A percentile compares a stretch with the other conserved stretches of the same genome.
phyloP scores from a whole-genome alignment of 352 stramenopile genomes.

The Globisporangium irregulare region DNA sequence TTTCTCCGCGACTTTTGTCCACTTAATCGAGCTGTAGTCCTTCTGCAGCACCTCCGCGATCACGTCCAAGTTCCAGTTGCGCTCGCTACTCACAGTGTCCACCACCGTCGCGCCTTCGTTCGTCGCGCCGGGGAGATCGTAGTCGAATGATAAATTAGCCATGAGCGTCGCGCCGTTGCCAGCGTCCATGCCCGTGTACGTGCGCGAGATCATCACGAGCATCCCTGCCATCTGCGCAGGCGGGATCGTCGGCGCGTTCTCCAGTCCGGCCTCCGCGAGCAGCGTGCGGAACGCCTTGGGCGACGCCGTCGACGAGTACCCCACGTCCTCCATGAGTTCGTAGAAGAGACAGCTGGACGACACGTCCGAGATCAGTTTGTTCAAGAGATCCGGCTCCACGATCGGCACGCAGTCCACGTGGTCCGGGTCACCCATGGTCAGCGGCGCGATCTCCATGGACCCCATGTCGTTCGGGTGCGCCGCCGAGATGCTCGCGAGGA shows the following conservation, averaged over 20 bases:
- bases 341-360: slow-evolving; percentile 83
- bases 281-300: slow-evolving; percentile 79
- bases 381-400: slow-evolving; percentile 58
- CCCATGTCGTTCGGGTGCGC: slow-evolving; percentile 87
- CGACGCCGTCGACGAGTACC: slow-evolving; percentile 80
- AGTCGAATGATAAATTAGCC: slow-evolving; percentile 78
- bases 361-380: slow-evolving; percentile 79
- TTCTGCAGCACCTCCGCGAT: slow-evolving; percentile 84
- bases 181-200: slow-evolving; percentile 63
- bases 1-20: slow-evolving; percentile 83
- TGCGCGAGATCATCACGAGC: slow-evolving; percentile 85
- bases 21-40: slow-evolving; percentile 84
- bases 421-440: slow-evolving; percentile 84
- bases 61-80: slow-evolving; percentile 77
- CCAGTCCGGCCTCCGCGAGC: slow-evolving; percentile 75
- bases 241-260: slow-evolving; percentile 79
- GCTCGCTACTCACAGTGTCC: slow-evolving; percentile 15
- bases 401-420: slow-evolving; percentile 78
- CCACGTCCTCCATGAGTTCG: slow-evolving; percentile 90
- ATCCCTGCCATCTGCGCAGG: slow-evolving; percentile 86
- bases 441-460: slow-evolving; percentile 77
- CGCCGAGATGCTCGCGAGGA: slow-evolving; percentile 81
- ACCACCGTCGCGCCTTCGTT: slow-evolving; percentile 29
- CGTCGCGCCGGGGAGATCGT: slow-evolving; percentile 36
- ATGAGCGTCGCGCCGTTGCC: slow-evolving; percentile 75